Evolutionary conservation across 345 rosid genomes (phyloP), one percentile per base, ranked within the genome.

Genomic region (Erucastrum elatum): DNA sequence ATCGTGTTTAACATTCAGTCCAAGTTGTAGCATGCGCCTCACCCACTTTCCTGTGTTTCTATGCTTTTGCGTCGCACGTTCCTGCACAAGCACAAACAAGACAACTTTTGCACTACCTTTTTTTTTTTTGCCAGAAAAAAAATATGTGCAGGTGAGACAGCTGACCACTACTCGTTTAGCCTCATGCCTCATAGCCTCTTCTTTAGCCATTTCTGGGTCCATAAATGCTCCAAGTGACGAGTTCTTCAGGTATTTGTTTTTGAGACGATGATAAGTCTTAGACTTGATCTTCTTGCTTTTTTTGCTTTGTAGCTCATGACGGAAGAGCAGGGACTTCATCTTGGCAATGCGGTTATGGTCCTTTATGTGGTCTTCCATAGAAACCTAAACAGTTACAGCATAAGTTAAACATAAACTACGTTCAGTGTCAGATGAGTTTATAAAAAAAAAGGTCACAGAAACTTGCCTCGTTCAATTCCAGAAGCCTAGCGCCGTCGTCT

Each of bases 1-100:
- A 27, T 90, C 99, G 72, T 91, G 91, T 85, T 84, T 97, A 55
- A 79, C 77, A 79, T 81, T 65, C 80, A 95, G 70, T 84, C 98
- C 97, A 73, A 93, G 96, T 60, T 85, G 77, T 72, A 89, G 8
- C 76, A 89, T 84, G 33, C 94, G 91, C 74, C 77, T 88, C 26
- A 94, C 92, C 98, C 98, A 93, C 77, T 89, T 95, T 41, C 91
- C 86, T 62, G 79, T 87, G 84, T 91, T 93, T 79, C 90, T 95
- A 73, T 95, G 98, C 85, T 84, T 93, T 72, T 89, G 68, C 27
- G 87, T 91, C 88, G 90, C 72, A 13, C 96, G 90, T 80, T 91
- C 99, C 99, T 93, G 85, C 67, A 83, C 66, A 81, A 80, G 12
- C 72, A 80, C 51, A 69, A 64, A 74, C 2, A 77, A 16, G 56